Evolutionary conservation across 805 yeast species (phyloP).

Genomic region (Spathaspora gorwiae): DNA sequence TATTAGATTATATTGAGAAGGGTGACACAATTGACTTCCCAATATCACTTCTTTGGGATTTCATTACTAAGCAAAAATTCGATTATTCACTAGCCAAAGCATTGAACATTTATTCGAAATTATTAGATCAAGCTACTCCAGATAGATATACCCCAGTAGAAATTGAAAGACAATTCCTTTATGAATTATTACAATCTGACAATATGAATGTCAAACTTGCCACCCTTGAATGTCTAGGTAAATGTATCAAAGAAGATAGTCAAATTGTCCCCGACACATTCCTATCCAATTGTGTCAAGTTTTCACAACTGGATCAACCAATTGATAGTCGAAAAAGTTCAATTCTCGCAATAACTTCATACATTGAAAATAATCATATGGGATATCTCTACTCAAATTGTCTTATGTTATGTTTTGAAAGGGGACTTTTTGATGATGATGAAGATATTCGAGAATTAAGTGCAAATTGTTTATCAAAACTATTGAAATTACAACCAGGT

Average conservation of each 20-base stretch:
- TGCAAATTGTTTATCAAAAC: slow-evolving; percentile 33
- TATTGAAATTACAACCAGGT: slow-evolving; percentile 16
- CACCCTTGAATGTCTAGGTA: not conserved
- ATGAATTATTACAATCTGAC: not conserved
- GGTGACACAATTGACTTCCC: not conserved
- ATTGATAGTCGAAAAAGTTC: not conserved
- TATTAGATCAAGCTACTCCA: not conserved
- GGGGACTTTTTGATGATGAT: slow-evolving; percentile 59
- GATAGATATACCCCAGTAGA: too few relatives aligned
- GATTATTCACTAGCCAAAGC: not conserved
- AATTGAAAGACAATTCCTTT: too few relatives aligned
- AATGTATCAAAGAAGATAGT: not conserved
- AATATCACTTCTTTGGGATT: not conserved
- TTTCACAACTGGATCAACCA: not conserved
- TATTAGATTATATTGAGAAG: not conserved
- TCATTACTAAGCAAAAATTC: not conserved
- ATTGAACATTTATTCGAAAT: not conserved
- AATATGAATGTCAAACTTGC: not conserved
- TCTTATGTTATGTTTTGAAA: slow-evolving; percentile 4
- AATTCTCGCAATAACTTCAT: not conserved
- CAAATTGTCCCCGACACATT: not conserved
- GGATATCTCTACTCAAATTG: slow-evolving; percentile 2
- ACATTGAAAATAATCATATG: not conserved
- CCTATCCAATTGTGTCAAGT: not conserved
- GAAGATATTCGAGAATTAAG: slow-evolving; percentile 50